Evolutionary conservation across 306 rosid genomes (phyloP).

Genomic region (Castanospermum australe): DNA sequence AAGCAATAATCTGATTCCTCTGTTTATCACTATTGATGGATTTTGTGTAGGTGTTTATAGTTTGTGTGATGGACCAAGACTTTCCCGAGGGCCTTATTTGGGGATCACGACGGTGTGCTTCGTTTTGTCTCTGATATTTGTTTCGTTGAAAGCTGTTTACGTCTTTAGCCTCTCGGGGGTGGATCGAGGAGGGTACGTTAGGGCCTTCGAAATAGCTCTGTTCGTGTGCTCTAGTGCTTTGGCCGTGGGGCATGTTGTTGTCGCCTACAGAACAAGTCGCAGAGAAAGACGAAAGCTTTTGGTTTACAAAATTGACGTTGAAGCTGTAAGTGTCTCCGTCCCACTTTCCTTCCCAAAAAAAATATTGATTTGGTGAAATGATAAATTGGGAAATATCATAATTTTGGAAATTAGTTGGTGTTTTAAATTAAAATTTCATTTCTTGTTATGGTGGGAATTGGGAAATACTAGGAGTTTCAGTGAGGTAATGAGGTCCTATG

Average conservation of each 20-base stretch:
- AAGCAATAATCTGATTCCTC: background rate
- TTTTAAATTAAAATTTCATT: background rate
- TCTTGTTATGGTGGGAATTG: background rate
- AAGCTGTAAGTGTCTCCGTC: constrained; percentile 57
- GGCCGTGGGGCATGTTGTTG: constrained; percentile 63
- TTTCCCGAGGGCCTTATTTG: constrained; percentile 65
- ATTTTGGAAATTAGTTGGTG: background rate
- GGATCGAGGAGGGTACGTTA: constrained; percentile 28
- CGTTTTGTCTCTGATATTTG: constrained; percentile 47
- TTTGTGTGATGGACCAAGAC: constrained; percentile 72
- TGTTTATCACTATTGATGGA: background rate
- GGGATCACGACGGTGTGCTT: constrained; percentile 64
- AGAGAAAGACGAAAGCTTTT: constrained; percentile 72
- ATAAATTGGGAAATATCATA: background rate
- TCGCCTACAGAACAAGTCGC: constrained; percentile 75
- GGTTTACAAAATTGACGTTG: constrained; percentile 74
- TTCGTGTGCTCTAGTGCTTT: constrained; percentile 52
- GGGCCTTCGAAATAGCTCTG: constrained; percentile 50
- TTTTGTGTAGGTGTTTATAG: constrained; percentile 57
- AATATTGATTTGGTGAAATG: background rate
- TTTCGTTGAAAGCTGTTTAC: constrained; percentile 60
- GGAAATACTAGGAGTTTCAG: background rate
- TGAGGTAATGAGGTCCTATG: background rate
- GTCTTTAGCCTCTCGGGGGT: constrained; percentile 34
- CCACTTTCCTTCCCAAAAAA: background rate